Base-by-base conservation (phyloP, 805 yeast genomes). In the Nakazawaea wickerhamii region DNA sequence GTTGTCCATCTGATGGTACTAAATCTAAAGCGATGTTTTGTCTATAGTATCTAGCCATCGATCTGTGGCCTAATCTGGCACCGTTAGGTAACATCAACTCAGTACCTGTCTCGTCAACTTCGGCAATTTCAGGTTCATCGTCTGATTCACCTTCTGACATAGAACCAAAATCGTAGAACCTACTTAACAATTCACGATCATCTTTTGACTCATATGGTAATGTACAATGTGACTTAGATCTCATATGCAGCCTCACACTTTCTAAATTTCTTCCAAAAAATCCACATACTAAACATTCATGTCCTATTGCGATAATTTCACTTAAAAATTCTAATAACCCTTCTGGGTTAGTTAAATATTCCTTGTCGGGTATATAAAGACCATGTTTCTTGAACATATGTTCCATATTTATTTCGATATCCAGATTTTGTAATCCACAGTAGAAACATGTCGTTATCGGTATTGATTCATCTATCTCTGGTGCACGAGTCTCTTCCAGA, bases 41-140 rank as follows among this genome's bases (percentile, higher is more conserved):
- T 52, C 82, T 75, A 57, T 75, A 75, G 55, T 73, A 75, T 41
- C 85, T 65, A 38, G 74, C 69, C 59, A 81, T 66, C 2, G 84
- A 66, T 46, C 95, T 68, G 58, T 86, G 95, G 0, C 91, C 89
- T 2, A 83, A 70, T 38, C 75, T 71, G 5, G 77, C 60, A 1
- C 95, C 95, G 6, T 80, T 70, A 4, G 91, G 86, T 28, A 86
- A 64, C 0, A 73, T 64, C 28, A 85, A 58, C 51, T 80, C 84
- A 14, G 70, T 68, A 4, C 84, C 85, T 4, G 72, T 71, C 41
- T 63, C 68, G 54, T 77, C 82, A n/a, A 74, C 58, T 23, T 63
- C 65, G 67, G 75, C 34, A 49, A 53, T 56, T 4, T 48, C 43
- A 5, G 36, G 30, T 14, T 45, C 51, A 5, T 39, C 47, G 15